Percentiles rank a stretch among this genome's conserved stretches.
Conservation (phyloP, 2,329 filamentous ascomycete species). For the Stromatinia cepivora region DNA sequence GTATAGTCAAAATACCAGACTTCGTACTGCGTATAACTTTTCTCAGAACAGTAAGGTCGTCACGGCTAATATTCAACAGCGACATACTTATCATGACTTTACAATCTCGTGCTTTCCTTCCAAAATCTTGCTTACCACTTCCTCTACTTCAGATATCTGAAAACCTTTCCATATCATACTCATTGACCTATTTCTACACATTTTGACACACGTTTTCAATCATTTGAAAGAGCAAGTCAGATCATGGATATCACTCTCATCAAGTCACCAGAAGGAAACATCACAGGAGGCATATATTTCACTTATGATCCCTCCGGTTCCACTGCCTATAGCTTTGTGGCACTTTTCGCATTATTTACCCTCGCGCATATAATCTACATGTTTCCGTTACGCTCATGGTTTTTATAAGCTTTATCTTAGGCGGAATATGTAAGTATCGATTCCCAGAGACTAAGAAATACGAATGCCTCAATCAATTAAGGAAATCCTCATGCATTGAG, state of each 20-base stretch:
- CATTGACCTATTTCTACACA: background rate
- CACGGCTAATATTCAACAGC: background rate
- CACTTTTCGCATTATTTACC: constrained; percentile 26
- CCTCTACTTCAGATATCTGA: background rate
- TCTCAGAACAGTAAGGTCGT: background rate
- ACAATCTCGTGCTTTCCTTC: background rate
- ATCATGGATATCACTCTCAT: background rate
- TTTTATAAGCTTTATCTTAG: constrained; percentile 30
- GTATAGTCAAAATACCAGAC: no score
- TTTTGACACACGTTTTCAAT: no score
- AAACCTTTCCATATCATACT: background rate
- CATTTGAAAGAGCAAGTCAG: no score
- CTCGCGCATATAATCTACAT: constrained; percentile 28
- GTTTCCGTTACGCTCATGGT: constrained; percentile 27
- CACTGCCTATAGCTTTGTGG: constrained; percentile 29
- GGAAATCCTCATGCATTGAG: background rate
- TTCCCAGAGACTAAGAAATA: background rate
- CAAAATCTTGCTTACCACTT: background rate
- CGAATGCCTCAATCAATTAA: background rate
- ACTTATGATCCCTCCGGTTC: constrained; percentile 26
- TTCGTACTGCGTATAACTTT: background rate
- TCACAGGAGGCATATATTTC: background rate
- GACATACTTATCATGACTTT: background rate
- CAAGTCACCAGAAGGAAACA: background rate
- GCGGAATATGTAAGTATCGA: constrained; percentile 25